These are phyloP conservation scores for Euphorbia lathyris DNA, from an alignment of 345 rosid species.

Conservation along the genomic window DNA sequence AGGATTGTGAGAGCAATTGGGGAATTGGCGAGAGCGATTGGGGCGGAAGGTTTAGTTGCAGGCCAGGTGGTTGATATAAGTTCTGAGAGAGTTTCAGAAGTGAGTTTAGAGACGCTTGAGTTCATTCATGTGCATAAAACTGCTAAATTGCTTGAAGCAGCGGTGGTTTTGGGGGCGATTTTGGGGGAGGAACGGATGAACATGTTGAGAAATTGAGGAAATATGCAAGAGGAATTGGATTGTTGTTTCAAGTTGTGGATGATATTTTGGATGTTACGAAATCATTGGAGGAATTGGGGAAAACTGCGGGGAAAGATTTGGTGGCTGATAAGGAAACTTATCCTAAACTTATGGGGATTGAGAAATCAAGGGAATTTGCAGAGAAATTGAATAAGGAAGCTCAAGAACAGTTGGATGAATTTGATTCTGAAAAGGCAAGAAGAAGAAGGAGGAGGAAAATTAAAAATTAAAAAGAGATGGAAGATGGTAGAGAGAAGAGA, in stretches of 20 bases:
- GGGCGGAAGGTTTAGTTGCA: slow-evolving; percentile 69
- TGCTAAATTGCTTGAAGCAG: slow-evolving; percentile 67
- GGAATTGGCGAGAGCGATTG: slow-evolving; percentile 66
- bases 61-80: slow-evolving; percentile 82
- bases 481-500: no score
- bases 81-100: slow-evolving; percentile 56
- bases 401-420: slow-evolving; percentile 49
- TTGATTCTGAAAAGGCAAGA: slow-evolving; percentile 62
- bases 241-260: slow-evolving; percentile 93
- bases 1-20: slow-evolving; percentile 55
- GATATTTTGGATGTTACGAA: no score
- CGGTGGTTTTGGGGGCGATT: slow-evolving; percentile 79
- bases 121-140: slow-evolving; percentile 87
- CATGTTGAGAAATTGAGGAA: slow-evolving; percentile 71
- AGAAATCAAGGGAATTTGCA: no score
- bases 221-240: slow-evolving; percentile 66
- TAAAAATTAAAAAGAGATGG: no score
- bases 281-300: no score
- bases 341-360: no score
- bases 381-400: slow-evolving; percentile 69
- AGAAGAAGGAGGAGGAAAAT: no score
- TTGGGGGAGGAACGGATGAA: slow-evolving; percentile 62
- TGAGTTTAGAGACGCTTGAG: slow-evolving; percentile 70
- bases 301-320: no score
- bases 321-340: no score